Percentiles rank a stretch among this genome's conserved stretches.
phyloP scores from a whole-genome alignment of 1,284 basidiomycete genomes.

The Mrakiaceae sp. region DNA sequence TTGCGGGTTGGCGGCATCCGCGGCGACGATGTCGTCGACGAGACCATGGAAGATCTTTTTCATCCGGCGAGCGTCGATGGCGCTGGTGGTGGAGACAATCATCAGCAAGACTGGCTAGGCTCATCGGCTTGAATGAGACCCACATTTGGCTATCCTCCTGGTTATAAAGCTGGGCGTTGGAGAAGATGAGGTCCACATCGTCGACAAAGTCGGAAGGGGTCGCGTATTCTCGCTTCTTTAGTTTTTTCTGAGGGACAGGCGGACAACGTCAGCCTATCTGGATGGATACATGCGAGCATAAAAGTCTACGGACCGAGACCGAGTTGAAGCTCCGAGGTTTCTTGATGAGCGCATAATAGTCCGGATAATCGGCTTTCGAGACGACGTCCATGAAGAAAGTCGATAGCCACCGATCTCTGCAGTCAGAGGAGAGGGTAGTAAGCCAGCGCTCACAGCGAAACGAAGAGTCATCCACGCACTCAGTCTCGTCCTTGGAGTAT shows the following conservation, averaged over 20 bases:
- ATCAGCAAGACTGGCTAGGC: not conserved
- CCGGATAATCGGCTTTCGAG: constrained; percentile 63
- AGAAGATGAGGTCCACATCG: constrained; percentile 77
- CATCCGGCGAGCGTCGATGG: not conserved
- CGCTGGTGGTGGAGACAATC: not conserved
- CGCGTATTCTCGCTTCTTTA: constrained; percentile 53
- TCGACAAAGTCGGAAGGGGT: constrained; percentile 58
- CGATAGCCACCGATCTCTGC: constrained; percentile 54
- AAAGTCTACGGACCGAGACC: constrained; percentile 41
- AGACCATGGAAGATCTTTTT: constrained; percentile 4
- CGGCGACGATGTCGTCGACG: constrained; percentile 3
- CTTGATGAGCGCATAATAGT: constrained; percentile 81
- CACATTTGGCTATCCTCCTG: constrained; percentile 51
- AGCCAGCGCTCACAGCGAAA: not conserved
- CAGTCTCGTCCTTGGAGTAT: constrained; percentile 11
- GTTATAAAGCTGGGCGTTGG: constrained; percentile 84
- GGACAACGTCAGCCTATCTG: not conserved
- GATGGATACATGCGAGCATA: too few species aligned
- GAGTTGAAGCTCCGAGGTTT: constrained; percentile 75
- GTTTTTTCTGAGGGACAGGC: constrained; percentile 37
- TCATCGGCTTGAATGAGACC: not conserved
- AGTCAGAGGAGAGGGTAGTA: constrained; percentile 24
- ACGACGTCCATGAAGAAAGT: constrained; percentile 66
- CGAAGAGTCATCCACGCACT: not conserved
- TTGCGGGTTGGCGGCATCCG: not conserved